phyloP scores from a whole-genome alignment of 257 asterid genomes.

The Orobanche coerulescens region DNA sequence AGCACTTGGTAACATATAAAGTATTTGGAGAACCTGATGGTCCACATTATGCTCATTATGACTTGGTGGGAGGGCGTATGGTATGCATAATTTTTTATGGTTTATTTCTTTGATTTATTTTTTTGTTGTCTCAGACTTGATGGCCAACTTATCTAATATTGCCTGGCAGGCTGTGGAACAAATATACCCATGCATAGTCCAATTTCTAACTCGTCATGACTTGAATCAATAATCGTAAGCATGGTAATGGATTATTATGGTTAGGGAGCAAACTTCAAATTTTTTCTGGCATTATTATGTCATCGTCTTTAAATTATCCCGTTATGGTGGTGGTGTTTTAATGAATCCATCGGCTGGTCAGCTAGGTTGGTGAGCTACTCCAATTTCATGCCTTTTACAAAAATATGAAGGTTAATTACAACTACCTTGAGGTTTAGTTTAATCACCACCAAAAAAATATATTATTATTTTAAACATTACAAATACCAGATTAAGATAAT shows the following conservation, averaged over 20 bases:
- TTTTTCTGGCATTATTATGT: not conserved
- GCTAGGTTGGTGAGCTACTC: slow-evolving; percentile 24
- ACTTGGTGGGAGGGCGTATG: slow-evolving; percentile 87
- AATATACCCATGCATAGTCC: slow-evolving; percentile 62
- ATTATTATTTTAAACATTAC: too few relatives aligned
- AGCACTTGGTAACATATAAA: slow-evolving; percentile 69
- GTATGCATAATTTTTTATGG: slow-evolving; percentile 30
- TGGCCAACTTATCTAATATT: slow-evolving; percentile 3
- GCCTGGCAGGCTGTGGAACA: slow-evolving; percentile 66
- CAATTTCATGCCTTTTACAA: not conserved
- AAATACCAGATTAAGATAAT: too few relatives aligned
- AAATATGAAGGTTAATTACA: not conserved
- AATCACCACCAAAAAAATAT: not conserved
- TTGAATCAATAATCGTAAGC: slow-evolving; percentile 17
- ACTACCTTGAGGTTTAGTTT: not conserved
- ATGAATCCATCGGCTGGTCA: not conserved
- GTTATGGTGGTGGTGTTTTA: slow-evolving; percentile 1
- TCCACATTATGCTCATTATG: slow-evolving; percentile 97
- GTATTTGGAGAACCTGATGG: slow-evolving; percentile 71
- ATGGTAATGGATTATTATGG: not conserved
- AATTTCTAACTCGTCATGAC: slow-evolving; percentile 58
- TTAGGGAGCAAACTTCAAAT: slow-evolving; percentile 10
- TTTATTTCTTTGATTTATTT: not conserved
- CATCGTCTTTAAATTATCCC: not conserved
- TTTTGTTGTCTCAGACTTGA: slow-evolving; percentile 8